Evolutionary conservation across 208 protist species (phyloP).

Genomic region (Leishmania lainsoni): DNA sequence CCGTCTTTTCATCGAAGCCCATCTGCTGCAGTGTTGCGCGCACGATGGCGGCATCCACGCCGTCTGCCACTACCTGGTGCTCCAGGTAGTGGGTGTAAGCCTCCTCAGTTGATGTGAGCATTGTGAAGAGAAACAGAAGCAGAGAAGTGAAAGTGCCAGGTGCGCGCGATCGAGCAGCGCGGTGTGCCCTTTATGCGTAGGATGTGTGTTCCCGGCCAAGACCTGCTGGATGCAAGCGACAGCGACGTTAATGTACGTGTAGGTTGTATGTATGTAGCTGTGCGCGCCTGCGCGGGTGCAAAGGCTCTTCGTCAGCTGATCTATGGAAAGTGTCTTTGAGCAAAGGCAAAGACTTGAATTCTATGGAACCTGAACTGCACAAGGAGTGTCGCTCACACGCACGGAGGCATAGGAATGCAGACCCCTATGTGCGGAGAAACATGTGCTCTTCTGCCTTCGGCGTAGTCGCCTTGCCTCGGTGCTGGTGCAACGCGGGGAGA

Average conservation of each 20-base stretch:
- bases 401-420: not conserved
- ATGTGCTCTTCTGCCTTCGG: not conserved
- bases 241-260: not conserved
- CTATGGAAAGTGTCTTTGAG: not conserved
- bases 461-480: not conserved
- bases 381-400: not conserved
- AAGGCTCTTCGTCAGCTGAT: not conserved
- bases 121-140: not conserved
- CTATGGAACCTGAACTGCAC: not conserved
- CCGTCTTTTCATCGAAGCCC: slow-evolving; percentile 37
- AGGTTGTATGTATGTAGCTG: not conserved
- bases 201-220: not conserved
- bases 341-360: not conserved
- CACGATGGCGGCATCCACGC: slow-evolving; percentile 56
- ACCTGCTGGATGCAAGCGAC: not conserved
- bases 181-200: not conserved
- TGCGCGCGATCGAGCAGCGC: not conserved
- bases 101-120: slow-evolving; percentile 52
- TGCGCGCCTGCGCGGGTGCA: not conserved
- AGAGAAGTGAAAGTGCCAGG: not conserved
- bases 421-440: not conserved
- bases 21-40: slow-evolving; percentile 48
- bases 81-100: slow-evolving; percentile 62
- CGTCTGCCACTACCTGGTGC: slow-evolving; percentile 19
- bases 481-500: not conserved